Percentiles rank a stretch among this genome's conserved stretches.
Evolutionary conservation across 176 grass and related monocot genomes (phyloP).

Genomic region (Oryza nivara): DNA sequence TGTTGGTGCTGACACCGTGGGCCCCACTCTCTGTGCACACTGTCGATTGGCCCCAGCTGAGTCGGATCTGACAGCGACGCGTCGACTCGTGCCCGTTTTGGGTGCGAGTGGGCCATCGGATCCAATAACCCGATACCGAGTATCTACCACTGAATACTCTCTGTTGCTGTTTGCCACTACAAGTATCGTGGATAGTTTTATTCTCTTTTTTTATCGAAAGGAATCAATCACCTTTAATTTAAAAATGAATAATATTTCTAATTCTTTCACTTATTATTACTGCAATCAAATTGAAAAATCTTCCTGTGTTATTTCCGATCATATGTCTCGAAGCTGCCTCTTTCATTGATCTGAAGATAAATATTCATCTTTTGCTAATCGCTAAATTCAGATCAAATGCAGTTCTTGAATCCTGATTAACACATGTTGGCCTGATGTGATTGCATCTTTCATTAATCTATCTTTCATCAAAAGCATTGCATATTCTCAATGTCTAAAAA

Average conservation of each 20-base stretch:
- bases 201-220: too few species aligned
- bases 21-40: background rate
- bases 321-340: too few species aligned
- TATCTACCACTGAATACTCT: background rate
- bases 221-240: too few species aligned
- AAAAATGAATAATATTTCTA: background rate
- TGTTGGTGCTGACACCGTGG: background rate
- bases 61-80: constrained; percentile 39
- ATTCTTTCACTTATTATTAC: background rate
- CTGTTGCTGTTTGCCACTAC: background rate
- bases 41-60: constrained; percentile 27
- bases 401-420: too few species aligned
- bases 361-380: too few species aligned
- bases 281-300: background rate
- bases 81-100: background rate
- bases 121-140: background rate
- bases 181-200: background rate
- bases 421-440: too few species aligned
- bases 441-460: too few species aligned
- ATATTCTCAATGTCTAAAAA: too few species aligned
- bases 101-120: background rate
- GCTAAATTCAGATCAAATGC: too few species aligned
- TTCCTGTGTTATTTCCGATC: background rate
- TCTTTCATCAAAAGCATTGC: too few species aligned
- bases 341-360: too few species aligned